Percentiles rank a stretch among this genome's conserved stretches.
Conservation (phyloP, 169 alveolate species). For the Plasmodium gonderi region DNA sequence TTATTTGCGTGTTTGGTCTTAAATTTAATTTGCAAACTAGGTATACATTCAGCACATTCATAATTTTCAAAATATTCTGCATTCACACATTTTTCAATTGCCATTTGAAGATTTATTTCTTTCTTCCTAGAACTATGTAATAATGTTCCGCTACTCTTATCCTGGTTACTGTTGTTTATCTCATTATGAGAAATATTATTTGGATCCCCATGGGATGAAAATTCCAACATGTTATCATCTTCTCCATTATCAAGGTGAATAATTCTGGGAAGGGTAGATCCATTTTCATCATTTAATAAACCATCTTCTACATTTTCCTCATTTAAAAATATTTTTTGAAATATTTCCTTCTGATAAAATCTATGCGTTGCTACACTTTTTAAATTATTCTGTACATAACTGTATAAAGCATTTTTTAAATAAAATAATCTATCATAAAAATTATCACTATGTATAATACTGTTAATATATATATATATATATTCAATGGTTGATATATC, state of each 20-base stretch:
- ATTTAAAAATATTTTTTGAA: constrained; percentile 66
- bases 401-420: constrained; percentile 43
- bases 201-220: no score
- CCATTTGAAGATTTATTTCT: neutral
- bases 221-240: neutral
- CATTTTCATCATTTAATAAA: neutral
- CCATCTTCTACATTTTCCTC: constrained; percentile 6
- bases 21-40: constrained; percentile 51
- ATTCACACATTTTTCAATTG: constrained; percentile 44
- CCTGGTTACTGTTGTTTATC: neutral
- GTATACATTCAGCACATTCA: constrained; percentile 43
- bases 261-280: neutral
- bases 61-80: constrained; percentile 15
- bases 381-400: constrained; percentile 60
- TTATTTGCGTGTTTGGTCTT: constrained; percentile 16
- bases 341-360: constrained; percentile 68
- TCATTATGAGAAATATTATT: neutral
- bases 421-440: constrained; percentile 69
- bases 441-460: constrained; percentile 72
- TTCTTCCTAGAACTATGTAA: neutral
- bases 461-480: constrained; percentile 54
- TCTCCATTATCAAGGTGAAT: neutral
- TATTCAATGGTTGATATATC: constrained; percentile 54
- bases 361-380: constrained; percentile 74
- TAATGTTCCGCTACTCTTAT: neutral